phyloP scores from a whole-genome alignment of 345 rosid species.

The Moricandia arvensis region DNA sequence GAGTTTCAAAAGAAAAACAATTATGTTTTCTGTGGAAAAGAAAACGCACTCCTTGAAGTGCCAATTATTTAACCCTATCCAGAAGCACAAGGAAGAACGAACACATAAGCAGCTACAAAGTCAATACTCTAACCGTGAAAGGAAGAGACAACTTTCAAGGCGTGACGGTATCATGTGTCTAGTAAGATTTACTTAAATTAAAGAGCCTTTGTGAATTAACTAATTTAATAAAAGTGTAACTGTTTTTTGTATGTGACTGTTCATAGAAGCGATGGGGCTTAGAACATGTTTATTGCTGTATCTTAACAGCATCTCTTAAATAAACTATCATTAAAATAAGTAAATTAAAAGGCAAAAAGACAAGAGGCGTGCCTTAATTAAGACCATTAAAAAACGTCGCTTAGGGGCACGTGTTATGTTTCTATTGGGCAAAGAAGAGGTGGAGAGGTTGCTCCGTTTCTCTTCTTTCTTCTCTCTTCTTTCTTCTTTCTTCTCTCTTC shows the following conservation, averaged over 20 bases:
- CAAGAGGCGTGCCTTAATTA: too few relatives aligned
- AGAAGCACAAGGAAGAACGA: not conserved
- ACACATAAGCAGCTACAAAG: conserved; percentile 2
- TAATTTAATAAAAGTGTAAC: not conserved
- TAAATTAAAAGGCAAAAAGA: too few relatives aligned
- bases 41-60: conserved; percentile 1
- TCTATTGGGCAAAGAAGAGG: too few relatives aligned
- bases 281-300: too few relatives aligned
- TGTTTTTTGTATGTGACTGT: conserved; percentile 1
- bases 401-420: too few relatives aligned
- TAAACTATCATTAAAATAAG: too few relatives aligned
- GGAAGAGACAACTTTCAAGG: not conserved
- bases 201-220: not conserved
- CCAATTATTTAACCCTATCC: conserved; percentile 4
- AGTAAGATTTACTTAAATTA: not conserved
- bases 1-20: not conserved
- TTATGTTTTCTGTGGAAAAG: not conserved
- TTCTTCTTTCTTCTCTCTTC: too few relatives aligned
- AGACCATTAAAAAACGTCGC: too few relatives aligned
- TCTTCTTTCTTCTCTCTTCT: too few relatives aligned
- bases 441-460: too few relatives aligned
- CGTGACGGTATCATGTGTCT: not conserved
- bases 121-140: conserved; percentile 1
- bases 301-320: too few relatives aligned
- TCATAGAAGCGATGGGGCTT: conserved; percentile 14